phyloP scores from a whole-genome alignment of 2,329 filamentous ascomycete genomes.

The Colletotrichum caudatum region DNA sequence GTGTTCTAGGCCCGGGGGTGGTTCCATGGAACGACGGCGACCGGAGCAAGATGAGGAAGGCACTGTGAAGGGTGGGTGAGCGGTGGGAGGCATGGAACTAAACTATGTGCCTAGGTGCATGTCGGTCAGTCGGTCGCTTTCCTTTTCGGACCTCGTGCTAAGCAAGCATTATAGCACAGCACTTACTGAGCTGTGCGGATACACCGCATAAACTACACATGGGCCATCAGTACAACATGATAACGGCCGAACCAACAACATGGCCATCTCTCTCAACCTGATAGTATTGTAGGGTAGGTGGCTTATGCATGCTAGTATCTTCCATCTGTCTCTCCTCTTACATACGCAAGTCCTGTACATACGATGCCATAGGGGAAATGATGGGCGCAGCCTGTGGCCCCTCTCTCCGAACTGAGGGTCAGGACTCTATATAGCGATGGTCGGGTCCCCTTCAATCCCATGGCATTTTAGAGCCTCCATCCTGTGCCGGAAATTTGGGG shows the following conservation, averaged over 20 bases:
- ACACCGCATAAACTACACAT: background rate
- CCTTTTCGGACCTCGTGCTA: slow-evolving; percentile 29
- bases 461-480: slow-evolving; percentile 33
- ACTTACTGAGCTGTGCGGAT: too few relatives aligned
- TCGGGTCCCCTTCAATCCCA: slow-evolving; percentile 20
- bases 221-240: slow-evolving; percentile 2
- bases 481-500: slow-evolving; percentile 27
- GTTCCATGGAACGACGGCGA: background rate
- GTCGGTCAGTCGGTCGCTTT: slow-evolving; percentile 21
- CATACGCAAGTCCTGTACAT: background rate
- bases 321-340: too few relatives aligned
- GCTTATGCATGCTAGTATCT: too few relatives aligned
- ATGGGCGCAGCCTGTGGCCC: background rate
- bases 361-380: too few relatives aligned
- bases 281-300: background rate
- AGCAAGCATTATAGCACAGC: background rate
- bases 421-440: background rate
- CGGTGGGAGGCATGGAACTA: slow-evolving; percentile 5
- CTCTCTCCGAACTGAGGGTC: slow-evolving; percentile 24
- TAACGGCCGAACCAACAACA: slow-evolving; percentile 17
- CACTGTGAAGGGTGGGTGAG: background rate
- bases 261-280: slow-evolving; percentile 22
- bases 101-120: background rate
- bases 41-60: background rate
- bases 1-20: slow-evolving; percentile 22